Evolutionary conservation across 2,329 filamentous ascomycete genomes (phyloP).

Genomic region (Sporothrix dimorphospora): DNA sequence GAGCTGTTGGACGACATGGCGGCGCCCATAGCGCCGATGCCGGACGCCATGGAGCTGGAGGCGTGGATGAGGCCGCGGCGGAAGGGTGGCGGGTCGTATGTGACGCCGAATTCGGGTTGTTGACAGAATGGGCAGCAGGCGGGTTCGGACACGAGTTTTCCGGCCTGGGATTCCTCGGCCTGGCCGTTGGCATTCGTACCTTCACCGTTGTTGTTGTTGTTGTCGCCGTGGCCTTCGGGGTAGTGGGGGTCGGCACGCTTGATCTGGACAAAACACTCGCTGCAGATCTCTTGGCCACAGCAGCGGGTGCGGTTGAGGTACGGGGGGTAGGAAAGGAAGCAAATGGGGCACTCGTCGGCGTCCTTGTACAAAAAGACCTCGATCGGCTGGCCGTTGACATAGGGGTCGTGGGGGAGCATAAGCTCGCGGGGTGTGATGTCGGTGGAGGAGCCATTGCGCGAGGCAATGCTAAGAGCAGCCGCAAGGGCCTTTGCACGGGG

Average conservation of each 20-base stretch:
- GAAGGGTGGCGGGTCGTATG: constrained; percentile 87
- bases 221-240: constrained; percentile 71
- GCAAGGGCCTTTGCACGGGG: constrained; percentile 88
- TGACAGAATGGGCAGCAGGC: constrained; percentile 94
- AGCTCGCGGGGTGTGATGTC: constrained; percentile 79
- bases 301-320: constrained; percentile 93
- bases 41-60: constrained; percentile 48
- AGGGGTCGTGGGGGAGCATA: constrained; percentile 78
- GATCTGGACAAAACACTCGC: constrained; percentile 98
- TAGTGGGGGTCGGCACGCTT: constrained; percentile 91
- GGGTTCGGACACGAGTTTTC: constrained; percentile 84
- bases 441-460: constrained; percentile 70
- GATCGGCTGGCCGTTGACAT: constrained; percentile 90
- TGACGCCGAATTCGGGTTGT: constrained; percentile 94
- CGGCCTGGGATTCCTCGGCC: constrained; percentile 57
- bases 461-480: constrained; percentile 73
- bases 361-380: constrained; percentile 95
- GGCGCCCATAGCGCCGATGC: constrained; percentile 54
- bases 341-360: constrained; percentile 89
- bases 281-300: constrained; percentile 95
- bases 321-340: constrained; percentile 92
- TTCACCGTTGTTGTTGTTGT: constrained; percentile 47
- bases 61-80: constrained; percentile 78
- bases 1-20: constrained; percentile 89
- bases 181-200: constrained; percentile 36